Conservation (phyloP, 1,284 basidiomycete species). For the Inonotus hispidus region DNA sequence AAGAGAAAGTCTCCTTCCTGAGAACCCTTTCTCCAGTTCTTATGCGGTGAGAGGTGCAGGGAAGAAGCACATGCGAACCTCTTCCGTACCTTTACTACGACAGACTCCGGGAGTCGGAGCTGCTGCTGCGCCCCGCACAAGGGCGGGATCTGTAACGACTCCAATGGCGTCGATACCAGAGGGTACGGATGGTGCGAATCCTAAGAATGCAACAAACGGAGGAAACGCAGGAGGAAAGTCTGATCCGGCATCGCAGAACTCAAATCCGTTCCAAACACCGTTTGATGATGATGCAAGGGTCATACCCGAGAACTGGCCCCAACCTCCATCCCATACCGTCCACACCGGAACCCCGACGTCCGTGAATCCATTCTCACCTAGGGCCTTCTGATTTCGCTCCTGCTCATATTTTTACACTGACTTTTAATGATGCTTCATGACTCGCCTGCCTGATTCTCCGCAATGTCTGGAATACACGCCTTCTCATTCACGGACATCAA, state of each 20-base stretch:
- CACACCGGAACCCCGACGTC: neutral
- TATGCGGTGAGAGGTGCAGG: neutral
- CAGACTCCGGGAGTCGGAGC: neutral
- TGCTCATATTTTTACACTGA: too few relatives aligned
- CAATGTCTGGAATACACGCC: too few relatives aligned
- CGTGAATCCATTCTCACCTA: slow-evolving; percentile 14
- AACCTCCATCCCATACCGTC: neutral
- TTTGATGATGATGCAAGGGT: slow-evolving; percentile 58
- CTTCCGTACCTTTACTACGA: slow-evolving; percentile 8
- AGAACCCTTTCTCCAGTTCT: neutral
- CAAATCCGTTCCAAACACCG: slow-evolving; percentile 67
- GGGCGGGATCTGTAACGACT: slow-evolving; percentile 20
- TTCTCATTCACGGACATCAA: too few relatives aligned
- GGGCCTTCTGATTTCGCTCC: neutral
- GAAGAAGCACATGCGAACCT: slow-evolving; percentile 8
- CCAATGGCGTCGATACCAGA: neutral
- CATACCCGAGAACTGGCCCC: slow-evolving; percentile 9
- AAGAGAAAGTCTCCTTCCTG: slow-evolving; percentile 11
- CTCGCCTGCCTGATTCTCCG: too few relatives aligned
- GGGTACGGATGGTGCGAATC: too few relatives aligned
- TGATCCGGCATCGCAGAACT: slow-evolving; percentile 41
- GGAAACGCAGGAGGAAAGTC: slow-evolving; percentile 29
- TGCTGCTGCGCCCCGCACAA: slow-evolving; percentile 18
- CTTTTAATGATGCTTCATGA: too few relatives aligned
- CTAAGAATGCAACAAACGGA: slow-evolving; percentile 20